These are phyloP conservation scores for Claviceps lovelessii DNA, from an alignment of 2,329 filamentous ascomycete species.

Conservation along the genomic window DNA sequence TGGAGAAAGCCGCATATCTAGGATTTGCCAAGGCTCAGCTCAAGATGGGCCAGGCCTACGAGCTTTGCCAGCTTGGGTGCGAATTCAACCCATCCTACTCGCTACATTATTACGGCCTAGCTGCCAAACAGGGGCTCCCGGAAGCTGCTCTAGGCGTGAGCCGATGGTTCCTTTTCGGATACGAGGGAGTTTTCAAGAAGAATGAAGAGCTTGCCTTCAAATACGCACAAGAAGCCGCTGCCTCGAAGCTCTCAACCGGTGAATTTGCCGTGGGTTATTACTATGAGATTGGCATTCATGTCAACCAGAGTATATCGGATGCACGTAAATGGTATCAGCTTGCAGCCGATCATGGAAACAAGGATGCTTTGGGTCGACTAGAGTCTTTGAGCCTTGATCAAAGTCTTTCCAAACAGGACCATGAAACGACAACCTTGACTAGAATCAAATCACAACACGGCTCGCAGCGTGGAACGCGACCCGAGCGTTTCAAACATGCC, in stretches of 20 bases:
- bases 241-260: conserved; percentile 68
- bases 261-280: conserved; percentile 98
- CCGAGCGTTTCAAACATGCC: conserved; percentile 42
- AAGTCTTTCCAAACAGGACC: conserved; percentile 76
- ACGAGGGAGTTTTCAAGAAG: conserved; percentile 83
- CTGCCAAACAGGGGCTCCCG: conserved; percentile 78
- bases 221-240: conserved; percentile 77
- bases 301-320: conserved; percentile 67
- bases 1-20: conserved; percentile 91
- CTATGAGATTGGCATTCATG: conserved; percentile 87
- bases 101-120: conserved; percentile 88
- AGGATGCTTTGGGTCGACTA: conserved; percentile 68
- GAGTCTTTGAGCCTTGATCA: conserved; percentile 73
- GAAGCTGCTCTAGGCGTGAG: conserved; percentile 94
- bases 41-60: conserved; percentile 93
- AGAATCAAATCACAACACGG: conserved; percentile 74
- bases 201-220: conserved; percentile 88
- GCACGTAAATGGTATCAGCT: conserved; percentile 82
- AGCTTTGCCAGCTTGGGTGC: conserved; percentile 83
- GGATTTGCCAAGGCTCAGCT: conserved; percentile 93
- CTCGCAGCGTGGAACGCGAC: conserved; percentile 48
- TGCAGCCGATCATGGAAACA: conserved; percentile 80
- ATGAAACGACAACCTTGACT: conserved; percentile 79
- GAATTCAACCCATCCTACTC: conserved; percentile 90
- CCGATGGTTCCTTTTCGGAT: conserved; percentile 96